Evolutionary conservation across 1,284 basidiomycete species (phyloP), one percentile per base, ranked within the genome.

Genomic region (Stereum hirsutum): DNA sequence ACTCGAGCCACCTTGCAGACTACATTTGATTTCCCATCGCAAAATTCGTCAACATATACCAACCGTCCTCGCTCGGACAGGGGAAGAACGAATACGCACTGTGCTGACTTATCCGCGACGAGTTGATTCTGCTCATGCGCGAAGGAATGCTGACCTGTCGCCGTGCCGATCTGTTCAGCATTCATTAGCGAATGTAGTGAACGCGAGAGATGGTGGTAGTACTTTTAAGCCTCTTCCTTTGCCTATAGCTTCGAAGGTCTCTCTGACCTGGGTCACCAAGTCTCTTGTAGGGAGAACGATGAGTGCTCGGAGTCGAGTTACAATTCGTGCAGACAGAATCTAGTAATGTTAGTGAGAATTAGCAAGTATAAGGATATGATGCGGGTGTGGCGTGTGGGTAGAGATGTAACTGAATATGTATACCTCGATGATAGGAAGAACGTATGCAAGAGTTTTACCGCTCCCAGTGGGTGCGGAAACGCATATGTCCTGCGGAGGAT

Each of bases 391-490:
- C 23, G 46, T 40, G 31, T 24, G 27, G 6, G 5, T 5, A 28
- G 33, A 39, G 42, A 41, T 28, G 44, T 38, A 4, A 47, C 39
- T 42, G 44, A 36, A 15, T 45, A 40, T 21, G 44, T 64, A 46
- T 50, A 85, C 89, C 71, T 98, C 90, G 23, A 97, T 72, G 42
- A 98, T 89, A 1, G 95, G 95, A 15, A 98, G 66, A 4, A 86
- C 85, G 62, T 99, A 99, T 11, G 92, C 89, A 17, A 99, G 72
- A 0, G 95, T 99, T 66, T 99, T 99, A 0, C 95, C 95, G 52
- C 90, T 94, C 25, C 95, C 95, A 0, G 95, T 99, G 0, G 96
- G 96, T 1, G 96, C 96, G 5, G 92, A 96, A n/a, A 96, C 89
- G 54, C 94, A 95, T 7, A 94, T 73, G 61, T 99, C 96, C 32